Evolutionary conservation across 768 basidiomycete species (phyloP).

Genomic region (Tylopilus plumbeoviolaceoides): DNA sequence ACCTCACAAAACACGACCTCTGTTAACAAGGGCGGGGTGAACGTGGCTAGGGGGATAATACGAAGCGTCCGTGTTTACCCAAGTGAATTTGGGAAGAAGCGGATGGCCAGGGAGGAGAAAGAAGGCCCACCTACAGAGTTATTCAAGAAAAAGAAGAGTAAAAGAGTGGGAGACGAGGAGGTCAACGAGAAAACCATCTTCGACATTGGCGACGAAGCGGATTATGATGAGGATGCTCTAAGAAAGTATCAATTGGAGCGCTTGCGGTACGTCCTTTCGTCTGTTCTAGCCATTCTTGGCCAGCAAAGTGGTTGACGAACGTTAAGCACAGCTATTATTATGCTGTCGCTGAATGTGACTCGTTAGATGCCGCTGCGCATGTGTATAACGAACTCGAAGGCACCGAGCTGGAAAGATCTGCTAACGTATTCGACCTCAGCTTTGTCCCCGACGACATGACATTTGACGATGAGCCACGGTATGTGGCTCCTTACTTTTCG

Average conservation of each 20-base stretch:
- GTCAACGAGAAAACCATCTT: conserved; percentile 62
- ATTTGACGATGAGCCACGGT: conserved; percentile 79
- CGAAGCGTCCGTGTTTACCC: conserved; percentile 82
- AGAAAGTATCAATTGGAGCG: conserved; percentile 91
- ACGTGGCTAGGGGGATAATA: conserved; percentile 59
- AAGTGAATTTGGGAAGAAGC: conserved; percentile 87
- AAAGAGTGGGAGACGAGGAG: conserved; percentile 49
- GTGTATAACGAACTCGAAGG: conserved; percentile 86
- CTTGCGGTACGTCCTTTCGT: conserved; percentile 57
- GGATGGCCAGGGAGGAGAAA: conserved; percentile 80
- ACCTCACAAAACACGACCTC: conserved; percentile 17
- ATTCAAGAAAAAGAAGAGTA: conserved; percentile 54
- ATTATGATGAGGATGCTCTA: conserved; percentile 85
- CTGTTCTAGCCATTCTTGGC: neutral
- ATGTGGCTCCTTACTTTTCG: neutral
- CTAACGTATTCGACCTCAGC: conserved; percentile 93
- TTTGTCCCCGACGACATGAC: conserved; percentile 88
- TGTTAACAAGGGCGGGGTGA: conserved; percentile 4
- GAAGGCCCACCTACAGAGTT: conserved; percentile 88
- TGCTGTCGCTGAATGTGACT: conserved; percentile 87
- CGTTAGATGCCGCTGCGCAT: conserved; percentile 68
- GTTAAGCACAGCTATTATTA: conserved; percentile 77
- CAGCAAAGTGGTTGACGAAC: conserved; percentile 4
- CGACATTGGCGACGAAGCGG: conserved; percentile 64
- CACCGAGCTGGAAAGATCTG: conserved; percentile 93